Evolutionary conservation across 2,329 filamentous ascomycete genomes (phyloP), one percentile per base, ranked within the genome.

Genomic region (Trichophyton verrucosum): DNA sequence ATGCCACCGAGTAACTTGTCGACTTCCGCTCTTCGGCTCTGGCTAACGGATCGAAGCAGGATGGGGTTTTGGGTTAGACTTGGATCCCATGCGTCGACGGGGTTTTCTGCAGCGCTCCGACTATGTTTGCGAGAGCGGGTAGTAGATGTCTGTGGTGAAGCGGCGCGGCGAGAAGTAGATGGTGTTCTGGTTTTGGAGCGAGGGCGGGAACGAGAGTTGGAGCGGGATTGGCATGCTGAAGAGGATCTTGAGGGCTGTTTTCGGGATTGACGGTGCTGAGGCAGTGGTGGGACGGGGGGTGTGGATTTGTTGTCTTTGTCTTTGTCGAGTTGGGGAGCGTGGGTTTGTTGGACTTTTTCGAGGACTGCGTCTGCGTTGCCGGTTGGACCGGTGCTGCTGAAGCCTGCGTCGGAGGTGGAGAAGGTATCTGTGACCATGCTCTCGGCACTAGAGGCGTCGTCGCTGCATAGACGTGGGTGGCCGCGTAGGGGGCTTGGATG

Each of bases 221-320:
- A 55, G n/a, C 49, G 20, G 8, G 46, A 49, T 27, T 55, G 24
- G n/a, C 49, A 13, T n/a, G 49, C 13, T n/a, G 22, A 24, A 2
- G 46, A 49, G 46, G 46, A 47, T 17, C 44, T 24, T 9, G 46
- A 30, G 9, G 20, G 3, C 3, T 49, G 20, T 49, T 27, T 49
- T 3, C 46, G 46, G 9, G 46, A 15, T 27, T 49, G 46, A 13
- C 5, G 46, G 22, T 8, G 0, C 70, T 66, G 13, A 76, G 76
- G n/a, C 7, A 78, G 71, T 20, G 76, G 76, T 11, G 76, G 76
- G 3, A 78, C 76, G 11, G 76, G 76, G 1, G 76, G 76, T n/a
- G 78, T 74, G 40, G 33, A 38, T 38, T 68, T 70, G n/a, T 68
- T 70, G n/a, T 72, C 66, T 6, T 49, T 22, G 20, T 11, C 4